These are phyloP conservation scores for Mycocentrospora acerina DNA, from an alignment of 2,329 filamentous ascomycete genomes.

Conservation along the genomic window DNA sequence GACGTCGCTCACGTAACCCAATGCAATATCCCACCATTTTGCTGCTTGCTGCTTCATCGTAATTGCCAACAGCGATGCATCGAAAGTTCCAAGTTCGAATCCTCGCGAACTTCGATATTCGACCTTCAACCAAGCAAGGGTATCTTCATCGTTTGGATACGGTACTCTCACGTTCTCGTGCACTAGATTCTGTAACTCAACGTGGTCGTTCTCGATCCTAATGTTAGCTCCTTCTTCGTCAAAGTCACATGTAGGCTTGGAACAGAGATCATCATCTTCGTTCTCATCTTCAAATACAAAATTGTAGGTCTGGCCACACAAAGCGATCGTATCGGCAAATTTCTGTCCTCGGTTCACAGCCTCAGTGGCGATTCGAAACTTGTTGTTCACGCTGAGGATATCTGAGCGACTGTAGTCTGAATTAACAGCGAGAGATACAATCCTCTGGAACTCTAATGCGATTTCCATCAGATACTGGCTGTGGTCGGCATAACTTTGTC, in stretches of 20 bases:
- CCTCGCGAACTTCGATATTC: slow-evolving; percentile 29
- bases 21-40: slow-evolving; percentile 54
- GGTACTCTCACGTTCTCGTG: too few species aligned
- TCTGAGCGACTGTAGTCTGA: slow-evolving; percentile 44
- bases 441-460: slow-evolving; percentile 41
- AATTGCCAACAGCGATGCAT: slow-evolving; percentile 43
- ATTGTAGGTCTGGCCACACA: too few species aligned
- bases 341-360: slow-evolving; percentile 29
- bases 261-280: too few species aligned
- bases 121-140: background rate
- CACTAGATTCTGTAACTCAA: too few species aligned
- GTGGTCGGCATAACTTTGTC: slow-evolving; percentile 40
- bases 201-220: too few species aligned
- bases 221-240: too few species aligned
- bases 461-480: slow-evolving; percentile 42
- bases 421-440: slow-evolving; percentile 36
- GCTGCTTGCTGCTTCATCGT: slow-evolving; percentile 56
- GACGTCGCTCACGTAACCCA: slow-evolving; percentile 54
- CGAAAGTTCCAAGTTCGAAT: slow-evolving; percentile 56
- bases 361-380: slow-evolving; percentile 38
- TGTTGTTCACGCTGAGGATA: slow-evolving; percentile 17
- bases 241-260: too few species aligned
- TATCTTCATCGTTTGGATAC: slow-evolving; percentile 38
- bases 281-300: too few species aligned
- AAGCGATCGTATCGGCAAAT: slow-evolving; percentile 21